phyloP scores from a whole-genome alignment of 2,329 filamentous ascomycete genomes.

The Scytalidium sp. region DNA sequence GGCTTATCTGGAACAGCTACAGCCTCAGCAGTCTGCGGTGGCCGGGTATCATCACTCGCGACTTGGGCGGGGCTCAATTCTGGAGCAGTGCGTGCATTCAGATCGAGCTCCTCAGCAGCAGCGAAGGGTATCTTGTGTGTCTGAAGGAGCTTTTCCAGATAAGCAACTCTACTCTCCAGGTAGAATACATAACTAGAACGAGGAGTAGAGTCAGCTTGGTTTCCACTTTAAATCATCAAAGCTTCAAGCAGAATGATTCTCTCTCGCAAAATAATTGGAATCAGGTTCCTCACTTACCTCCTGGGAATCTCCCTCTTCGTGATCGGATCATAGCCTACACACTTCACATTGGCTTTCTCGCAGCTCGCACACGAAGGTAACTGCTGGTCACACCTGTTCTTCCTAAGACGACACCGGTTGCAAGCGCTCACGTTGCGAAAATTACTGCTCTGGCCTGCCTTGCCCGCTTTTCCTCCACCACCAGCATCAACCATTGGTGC shows the following conservation, averaged over 20 bases:
- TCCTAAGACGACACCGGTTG: slow-evolving; percentile 86
- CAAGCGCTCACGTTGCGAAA: slow-evolving; percentile 92
- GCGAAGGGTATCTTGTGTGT: slow-evolving; percentile 70
- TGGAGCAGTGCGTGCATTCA: slow-evolving; percentile 42
- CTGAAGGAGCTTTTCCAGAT: slow-evolving; percentile 74
- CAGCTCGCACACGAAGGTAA: slow-evolving; percentile 88
- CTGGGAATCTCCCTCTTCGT: slow-evolving; percentile 93
- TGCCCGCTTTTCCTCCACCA: slow-evolving; percentile 37
- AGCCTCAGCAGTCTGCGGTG: slow-evolving; percentile 15
- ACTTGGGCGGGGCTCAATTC: slow-evolving; percentile 24
- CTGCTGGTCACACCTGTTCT: slow-evolving; percentile 93
- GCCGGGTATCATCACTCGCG: slow-evolving; percentile 25
- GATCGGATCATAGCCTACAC: slow-evolving; percentile 94
- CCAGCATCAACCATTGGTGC: slow-evolving; percentile 8
- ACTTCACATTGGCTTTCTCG: slow-evolving; percentile 87
- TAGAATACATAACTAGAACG: slow-evolving; percentile 86
- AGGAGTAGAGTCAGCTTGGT: not conserved
- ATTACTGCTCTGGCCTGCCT: slow-evolving; percentile 57
- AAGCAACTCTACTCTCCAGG: slow-evolving; percentile 79
- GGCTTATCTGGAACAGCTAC: slow-evolving; percentile 15
- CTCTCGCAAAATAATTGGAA: too few species aligned
- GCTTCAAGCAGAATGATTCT: too few species aligned
- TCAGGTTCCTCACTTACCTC: slow-evolving; percentile 44
- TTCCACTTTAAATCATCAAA: too few species aligned
- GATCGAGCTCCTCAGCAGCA: slow-evolving; percentile 66